Evolutionary conservation across 2,329 filamentous ascomycete species (phyloP).

Genomic region (Orbilia ellipsospora): DNA sequence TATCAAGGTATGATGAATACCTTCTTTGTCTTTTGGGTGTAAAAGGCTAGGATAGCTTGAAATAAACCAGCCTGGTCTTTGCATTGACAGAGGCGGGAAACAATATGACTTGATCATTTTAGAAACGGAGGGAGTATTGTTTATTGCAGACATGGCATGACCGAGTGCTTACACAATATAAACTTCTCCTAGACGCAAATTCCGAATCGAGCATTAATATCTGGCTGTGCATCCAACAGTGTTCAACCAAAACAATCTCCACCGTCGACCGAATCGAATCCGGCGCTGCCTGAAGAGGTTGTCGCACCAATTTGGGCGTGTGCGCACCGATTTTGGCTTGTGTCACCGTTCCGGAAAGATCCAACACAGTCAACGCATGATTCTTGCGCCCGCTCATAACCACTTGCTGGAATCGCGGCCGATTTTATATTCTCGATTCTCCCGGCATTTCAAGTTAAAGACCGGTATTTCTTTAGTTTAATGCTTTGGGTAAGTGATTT

Average conservation of each 20-base stretch:
- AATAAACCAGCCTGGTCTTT: no score
- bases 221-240: conserved; percentile 17
- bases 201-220: conserved; percentile 17
- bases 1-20: conserved; percentile 36
- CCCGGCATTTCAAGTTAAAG: background rate
- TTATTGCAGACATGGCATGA: background rate
- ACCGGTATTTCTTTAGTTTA: background rate
- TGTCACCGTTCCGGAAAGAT: conserved; percentile 47
- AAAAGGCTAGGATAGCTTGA: no score
- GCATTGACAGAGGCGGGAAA: conserved; percentile 33
- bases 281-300: conserved; percentile 22
- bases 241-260: conserved; percentile 28
- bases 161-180: conserved; percentile 8
- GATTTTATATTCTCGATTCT: background rate
- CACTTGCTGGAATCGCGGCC: background rate
- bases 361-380: conserved; percentile 53
- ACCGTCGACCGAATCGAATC: conserved; percentile 14
- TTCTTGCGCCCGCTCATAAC: no score
- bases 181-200: conserved; percentile 5
- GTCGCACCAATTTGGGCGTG: conserved; percentile 39
- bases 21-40: background rate
- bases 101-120: conserved; percentile 20
- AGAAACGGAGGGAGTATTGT: conserved; percentile 11
- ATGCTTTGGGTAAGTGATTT: background rate
- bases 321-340: conserved; percentile 34